A percentile compares a stretch with the other conserved stretches of the same genome.
These are phyloP conservation scores for Endothia cerciana DNA, from an alignment of 2,329 filamentous ascomycete genomes.

Conservation along the genomic window DNA sequence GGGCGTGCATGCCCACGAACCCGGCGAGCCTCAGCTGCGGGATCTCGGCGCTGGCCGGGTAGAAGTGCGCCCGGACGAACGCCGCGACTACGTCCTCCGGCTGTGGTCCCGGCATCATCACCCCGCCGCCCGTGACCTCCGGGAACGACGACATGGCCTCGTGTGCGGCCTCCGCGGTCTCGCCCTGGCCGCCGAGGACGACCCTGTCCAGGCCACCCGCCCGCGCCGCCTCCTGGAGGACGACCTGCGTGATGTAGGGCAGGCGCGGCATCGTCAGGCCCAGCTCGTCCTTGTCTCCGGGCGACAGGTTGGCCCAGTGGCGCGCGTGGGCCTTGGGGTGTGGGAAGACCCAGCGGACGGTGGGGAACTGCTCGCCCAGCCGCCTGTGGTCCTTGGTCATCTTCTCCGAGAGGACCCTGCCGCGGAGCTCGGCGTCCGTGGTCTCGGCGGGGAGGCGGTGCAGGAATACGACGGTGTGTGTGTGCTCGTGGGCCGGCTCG, in stretches of 20 bases:
- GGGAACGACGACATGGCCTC: conserved; percentile 29
- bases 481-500: conserved; percentile 26
- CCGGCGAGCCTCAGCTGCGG: conserved; percentile 26
- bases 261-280: conserved; percentile 15
- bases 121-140: conserved; percentile 17
- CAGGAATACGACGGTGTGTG: conserved; percentile 33
- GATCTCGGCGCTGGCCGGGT: background rate
- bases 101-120: background rate
- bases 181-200: conserved; percentile 32
- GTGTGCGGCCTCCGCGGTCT: conserved; percentile 32
- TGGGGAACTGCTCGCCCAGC: conserved; percentile 28
- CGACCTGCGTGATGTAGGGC: conserved; percentile 32
- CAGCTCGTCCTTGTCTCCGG: conserved; percentile 22
- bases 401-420: conserved; percentile 30
- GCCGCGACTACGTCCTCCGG: background rate
- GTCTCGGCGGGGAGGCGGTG: conserved; percentile 28
- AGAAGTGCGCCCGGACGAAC: conserved; percentile 13
- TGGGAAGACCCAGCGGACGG: conserved; percentile 31
- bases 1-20: conserved; percentile 31
- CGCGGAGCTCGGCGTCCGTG: conserved; percentile 24
- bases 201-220: conserved; percentile 30
- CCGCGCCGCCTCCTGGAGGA: conserved; percentile 29
- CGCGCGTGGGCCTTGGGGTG: conserved; percentile 27
- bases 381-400: conserved; percentile 26
- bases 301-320: conserved; percentile 24